Evolutionary conservation across 768 basidiomycete species (phyloP), one percentile per base, ranked within the genome.

Genomic region (Amanita polypyramis): DNA sequence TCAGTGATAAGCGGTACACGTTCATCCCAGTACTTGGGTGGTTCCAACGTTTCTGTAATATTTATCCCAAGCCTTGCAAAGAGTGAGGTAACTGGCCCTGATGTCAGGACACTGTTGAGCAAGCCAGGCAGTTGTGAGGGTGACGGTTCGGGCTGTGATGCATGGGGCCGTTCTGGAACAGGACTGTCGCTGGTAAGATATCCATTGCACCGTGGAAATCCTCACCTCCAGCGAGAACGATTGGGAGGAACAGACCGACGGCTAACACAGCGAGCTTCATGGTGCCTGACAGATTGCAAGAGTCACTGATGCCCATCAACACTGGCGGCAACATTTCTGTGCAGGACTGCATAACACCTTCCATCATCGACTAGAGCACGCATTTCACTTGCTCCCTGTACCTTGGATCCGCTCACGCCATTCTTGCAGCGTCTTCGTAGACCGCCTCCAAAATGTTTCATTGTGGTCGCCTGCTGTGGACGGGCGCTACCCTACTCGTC

Each of bases 181-280:
- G 25, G 3, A 27, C 25, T 7, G 7, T 7, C 3, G 67, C 58
- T 89, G 81, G 23, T 85, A 87, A 2, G 88, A 88, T 23, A 67
- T 58, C 88, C 88, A 91, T n/a, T 88, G 89, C n/a, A n/a, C 27
- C 69, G 68, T 3, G 86, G 88, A 89, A 82, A 63, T 88, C 89
- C 54, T 85, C 80, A 10, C 84, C 85, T 43, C 65, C 64, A 37
- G 63, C 68, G 19, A 68, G 62, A 33, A 25, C 20, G 9, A 20
- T 25, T 21, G 47, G 15, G 17, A 35, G 61, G 40, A 69, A 60
- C 47, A 63, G 54, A 45, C 61, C 56, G 56, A 75, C 53, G 23
- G 63, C 55, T 30, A 62, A 46, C 39, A 51, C 44, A 41, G 67
- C 62, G 47, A 71, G 47, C 69, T 71, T 80, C 83, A 85, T 85